phyloP scores from a whole-genome alignment of 495 filamentous ascomycete species.

The Apiosordaria backusii region DNA sequence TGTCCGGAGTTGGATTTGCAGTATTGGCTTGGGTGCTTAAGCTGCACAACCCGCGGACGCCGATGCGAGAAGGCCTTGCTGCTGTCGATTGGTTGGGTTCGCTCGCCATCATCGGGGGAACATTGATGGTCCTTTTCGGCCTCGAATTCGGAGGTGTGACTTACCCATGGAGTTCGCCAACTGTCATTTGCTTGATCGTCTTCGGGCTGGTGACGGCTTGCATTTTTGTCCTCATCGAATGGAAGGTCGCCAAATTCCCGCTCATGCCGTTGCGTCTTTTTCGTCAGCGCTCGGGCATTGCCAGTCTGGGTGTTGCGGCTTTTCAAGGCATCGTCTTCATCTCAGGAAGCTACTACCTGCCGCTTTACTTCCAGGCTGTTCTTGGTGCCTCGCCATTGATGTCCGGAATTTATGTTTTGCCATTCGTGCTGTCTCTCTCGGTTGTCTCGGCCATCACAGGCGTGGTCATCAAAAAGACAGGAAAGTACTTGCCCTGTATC shows the following conservation, averaged over 20 bases:
- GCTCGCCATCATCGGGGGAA: conserved; percentile 66
- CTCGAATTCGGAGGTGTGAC: conserved; percentile 73
- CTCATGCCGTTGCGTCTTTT: conserved; percentile 74
- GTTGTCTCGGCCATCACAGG: conserved; percentile 62
- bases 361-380: conserved; percentile 75
- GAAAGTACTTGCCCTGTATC: conserved; percentile 52
- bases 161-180: conserved; percentile 71
- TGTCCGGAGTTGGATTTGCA: conserved; percentile 65
- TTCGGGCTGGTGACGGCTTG: conserved; percentile 63
- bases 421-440: conserved; percentile 68
- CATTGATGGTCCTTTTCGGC: conserved; percentile 77
- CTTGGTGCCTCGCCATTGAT: conserved; percentile 68
- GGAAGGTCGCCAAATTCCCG: conserved; percentile 69
- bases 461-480: conserved; percentile 70
- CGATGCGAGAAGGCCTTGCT: conserved; percentile 63
- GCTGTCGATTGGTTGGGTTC: conserved; percentile 76
- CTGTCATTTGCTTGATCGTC: conserved; percentile 73
- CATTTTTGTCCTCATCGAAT: conserved; percentile 66
- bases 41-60: conserved; percentile 71
- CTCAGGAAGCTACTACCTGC: conserved; percentile 68
- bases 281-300: conserved; percentile 54
- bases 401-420: conserved; percentile 75
- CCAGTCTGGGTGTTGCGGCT: conserved; percentile 56
- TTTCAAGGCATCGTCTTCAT: conserved; percentile 74
- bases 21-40: conserved; percentile 69